Evolutionary conservation across 768 basidiomycete species (phyloP), one percentile per base, ranked within the genome.

Genomic region (Phlebiopsis flavidoalba): DNA sequence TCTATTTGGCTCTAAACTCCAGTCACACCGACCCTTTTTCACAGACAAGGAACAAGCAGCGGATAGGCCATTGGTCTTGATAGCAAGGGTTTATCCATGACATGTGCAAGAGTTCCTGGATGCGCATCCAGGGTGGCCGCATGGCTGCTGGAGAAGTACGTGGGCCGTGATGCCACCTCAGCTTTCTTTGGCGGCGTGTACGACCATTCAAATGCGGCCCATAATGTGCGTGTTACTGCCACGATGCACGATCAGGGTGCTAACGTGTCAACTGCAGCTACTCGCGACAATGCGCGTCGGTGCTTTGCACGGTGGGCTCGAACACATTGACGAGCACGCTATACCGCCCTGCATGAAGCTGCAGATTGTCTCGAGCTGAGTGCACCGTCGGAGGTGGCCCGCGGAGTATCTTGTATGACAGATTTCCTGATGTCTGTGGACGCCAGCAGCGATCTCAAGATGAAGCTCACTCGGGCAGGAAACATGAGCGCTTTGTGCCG

Each of bases 1-100:
- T 43, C 26, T 31, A 17, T 50, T 14, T 49, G 11, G 21, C 15
- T 63, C 55, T 46, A 6, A 15, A 19, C 51, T 6, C 7, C 14
- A 14, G 21, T 8, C 26, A 10, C 1, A 24, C 31, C 26, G 14
- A 31, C 19, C 35, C 46, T 36, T 64, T 46, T 17, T 59, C 22
- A 10, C 58, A 91, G 89, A 88, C 83, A 87, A 88, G 69, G 82
- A 87, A 62, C 93, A 96, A 72, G 74, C 89, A 8, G 75, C 82
- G 68, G 86, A 84, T 63, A 86, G 94, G 11, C 89, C 93, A 15
- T 77, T 96, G 26, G 83, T 96, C 58, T 85, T 93, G 64, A 79
- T 98, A 56, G 88, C 93, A 37, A n/a, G 95, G 95, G 11, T 95
- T 94, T 78, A 95, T 98, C 57, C 95, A 96, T 70, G 95, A 96